phyloP scores from a whole-genome alignment of 2,329 filamentous ascomycete genomes.

The Purpureocillium lavendulum region DNA sequence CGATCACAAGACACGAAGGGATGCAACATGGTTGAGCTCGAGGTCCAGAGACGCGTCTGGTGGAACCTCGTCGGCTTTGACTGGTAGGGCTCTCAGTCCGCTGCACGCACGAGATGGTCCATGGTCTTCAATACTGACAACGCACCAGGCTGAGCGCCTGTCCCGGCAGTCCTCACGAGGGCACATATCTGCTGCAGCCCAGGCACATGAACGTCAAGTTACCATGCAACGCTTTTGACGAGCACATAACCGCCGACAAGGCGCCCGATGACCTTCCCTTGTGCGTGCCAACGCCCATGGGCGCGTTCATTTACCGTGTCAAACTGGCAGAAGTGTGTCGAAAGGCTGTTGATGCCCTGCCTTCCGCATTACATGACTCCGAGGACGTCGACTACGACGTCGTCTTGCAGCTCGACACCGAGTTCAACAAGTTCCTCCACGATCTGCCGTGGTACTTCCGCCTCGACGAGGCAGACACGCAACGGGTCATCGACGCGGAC shows the following conservation, averaged over 20 bases:
- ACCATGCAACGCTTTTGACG: slow-evolving; percentile 4
- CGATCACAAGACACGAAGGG: slow-evolving; percentile 1
- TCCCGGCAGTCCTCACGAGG: slow-evolving; percentile 5
- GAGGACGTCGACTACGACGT: slow-evolving; percentile 4
- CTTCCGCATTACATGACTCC: slow-evolving; percentile 1
- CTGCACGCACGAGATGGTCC: no score
- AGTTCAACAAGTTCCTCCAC: slow-evolving; percentile 4
- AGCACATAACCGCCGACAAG: neutral
- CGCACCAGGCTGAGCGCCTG: slow-evolving; percentile 4
- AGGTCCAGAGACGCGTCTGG: slow-evolving; percentile 6
- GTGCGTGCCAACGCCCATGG: slow-evolving; percentile 3
- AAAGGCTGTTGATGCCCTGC: slow-evolving; percentile 7
- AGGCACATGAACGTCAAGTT: slow-evolving; percentile 7
- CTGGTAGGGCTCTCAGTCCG: slow-evolving; percentile 3
- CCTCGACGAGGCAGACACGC: slow-evolving; percentile 3
- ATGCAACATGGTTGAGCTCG: slow-evolving; percentile 3
- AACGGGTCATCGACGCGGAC: neutral
- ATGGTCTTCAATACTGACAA: no score
- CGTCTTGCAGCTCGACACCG: slow-evolving; percentile 5
- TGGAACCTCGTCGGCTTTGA: slow-evolving; percentile 6
- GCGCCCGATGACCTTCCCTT: slow-evolving; percentile 1
- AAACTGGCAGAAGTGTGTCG: slow-evolving; percentile 7
- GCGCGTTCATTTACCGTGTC: slow-evolving; percentile 3
- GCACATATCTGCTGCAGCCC: slow-evolving; percentile 5
- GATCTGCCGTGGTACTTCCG: slow-evolving; percentile 4